A percentile compares a stretch with the other conserved stretches of the same genome.
phyloP scores from a whole-genome alignment of 2,329 filamentous ascomycete genomes.

The Talaromyces sp. region DNA sequence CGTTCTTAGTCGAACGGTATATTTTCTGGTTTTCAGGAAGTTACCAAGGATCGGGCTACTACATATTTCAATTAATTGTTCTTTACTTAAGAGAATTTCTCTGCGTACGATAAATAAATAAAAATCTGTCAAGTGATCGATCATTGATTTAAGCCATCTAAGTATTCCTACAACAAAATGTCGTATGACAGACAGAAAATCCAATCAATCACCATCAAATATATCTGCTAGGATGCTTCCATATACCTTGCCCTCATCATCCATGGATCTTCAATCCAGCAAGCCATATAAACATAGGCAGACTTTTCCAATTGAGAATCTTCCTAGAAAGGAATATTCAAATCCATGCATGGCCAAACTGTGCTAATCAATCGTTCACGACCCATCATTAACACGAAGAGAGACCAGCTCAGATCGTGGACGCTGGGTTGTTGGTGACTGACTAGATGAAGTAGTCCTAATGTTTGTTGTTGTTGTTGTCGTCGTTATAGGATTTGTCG shows the following conservation, averaged over 20 bases:
- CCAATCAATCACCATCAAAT: neutral
- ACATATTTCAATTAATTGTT: no score
- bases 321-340: neutral
- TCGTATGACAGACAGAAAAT: neutral
- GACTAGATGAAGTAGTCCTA: neutral
- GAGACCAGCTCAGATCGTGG: slow-evolving; percentile 9
- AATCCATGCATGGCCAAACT: slow-evolving; percentile 2
- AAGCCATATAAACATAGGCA: slow-evolving; percentile 1
- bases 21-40: no score
- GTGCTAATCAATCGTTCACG: neutral
- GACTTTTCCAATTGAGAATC: neutral
- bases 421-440: slow-evolving; percentile 2
- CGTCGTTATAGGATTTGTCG: neutral
- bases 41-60: no score
- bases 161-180: neutral
- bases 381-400: slow-evolving; percentile 3
- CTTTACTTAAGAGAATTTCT: no score
- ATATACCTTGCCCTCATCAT: neutral
- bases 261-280: neutral
- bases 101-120: neutral
- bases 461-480: neutral
- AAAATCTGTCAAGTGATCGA: neutral
- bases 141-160: neutral
- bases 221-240: slow-evolving; percentile 1
- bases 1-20: neutral